Base-by-base conservation (phyloP, 75 land plant species). In the Selaginella moellendorffii region DNA sequence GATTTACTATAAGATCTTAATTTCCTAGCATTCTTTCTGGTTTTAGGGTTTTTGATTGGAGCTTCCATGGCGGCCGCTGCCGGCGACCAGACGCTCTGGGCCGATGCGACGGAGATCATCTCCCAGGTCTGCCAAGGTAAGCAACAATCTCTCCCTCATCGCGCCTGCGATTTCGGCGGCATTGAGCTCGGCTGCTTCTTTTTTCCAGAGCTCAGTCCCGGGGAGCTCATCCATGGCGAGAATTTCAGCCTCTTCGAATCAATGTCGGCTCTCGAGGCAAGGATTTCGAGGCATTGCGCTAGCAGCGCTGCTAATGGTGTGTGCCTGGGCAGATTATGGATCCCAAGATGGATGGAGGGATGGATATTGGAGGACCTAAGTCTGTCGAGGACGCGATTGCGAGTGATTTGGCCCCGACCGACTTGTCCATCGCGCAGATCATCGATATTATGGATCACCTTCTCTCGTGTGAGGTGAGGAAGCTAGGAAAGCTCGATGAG, bases 321-420 rank as follows among this genome's bases (percentile, higher is more conserved):
- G 64, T 67, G 28, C 14, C 9, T 46, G 62, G 8, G 1, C 69
- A 95, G 99, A 95, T 95, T 68, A 95, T 95, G 99, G 99, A 95
- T 76, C 99, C 98, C 52, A 95, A 90, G 64, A 95, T 95, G 99
- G 99, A 95, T 72, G 88, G 96, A 31, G 99, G 99, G 28, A 95
- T 95, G 72, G 78, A 78, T 29, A 54, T 77, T 24, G 61, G 66
- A 79, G 90, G 81, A 63, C 83, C 73, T 62, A 78, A 66, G 54
- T 83, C 91, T 28, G 65, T 86, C 27, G 99, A 95, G 56, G 99
- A 95, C 67, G 99, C 99, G 18, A 82, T 95, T 60, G 84, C 85
- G 30, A 74, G 67, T 71, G 83, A 83, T 73, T 83, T 79, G 53
- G 99, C 99, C 74, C 99, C 99, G 0, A 63, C 85, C 58, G 81